phyloP scores from a whole-genome alignment of 2,329 filamentous ascomycete species.

The Dactylellina haptotyla region DNA sequence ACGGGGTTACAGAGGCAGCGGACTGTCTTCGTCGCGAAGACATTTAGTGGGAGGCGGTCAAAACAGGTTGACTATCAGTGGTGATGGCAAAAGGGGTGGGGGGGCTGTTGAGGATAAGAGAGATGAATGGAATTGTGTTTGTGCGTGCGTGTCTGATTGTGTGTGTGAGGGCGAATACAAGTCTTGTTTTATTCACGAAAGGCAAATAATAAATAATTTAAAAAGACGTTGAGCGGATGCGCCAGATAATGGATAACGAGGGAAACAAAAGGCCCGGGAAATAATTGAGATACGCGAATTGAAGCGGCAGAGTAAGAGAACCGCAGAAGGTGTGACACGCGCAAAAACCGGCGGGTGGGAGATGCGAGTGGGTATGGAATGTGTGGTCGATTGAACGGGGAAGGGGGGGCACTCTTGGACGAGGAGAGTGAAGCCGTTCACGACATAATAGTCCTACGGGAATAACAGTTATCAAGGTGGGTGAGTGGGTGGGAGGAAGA shows the following conservation, averaged over 20 bases:
- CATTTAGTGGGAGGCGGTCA: constrained; percentile 20
- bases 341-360: constrained; percentile 11
- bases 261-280: constrained; percentile 49
- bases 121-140: not conserved
- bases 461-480: no score
- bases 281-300: constrained; percentile 47
- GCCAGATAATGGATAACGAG: constrained; percentile 24
- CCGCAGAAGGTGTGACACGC: constrained; percentile 18
- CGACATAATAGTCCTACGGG: no score
- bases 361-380: constrained; percentile 2
- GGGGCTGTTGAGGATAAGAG: not conserved
- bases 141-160: not conserved
- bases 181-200: not conserved
- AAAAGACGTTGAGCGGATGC: constrained; percentile 19
- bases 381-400: not conserved
- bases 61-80: not conserved
- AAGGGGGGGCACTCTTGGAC: not conserved
- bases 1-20: constrained; percentile 47
- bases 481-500: no score
- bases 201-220: not conserved
- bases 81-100: not conserved
- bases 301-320: constrained; percentile 24
- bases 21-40: constrained; percentile 53
- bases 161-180: not conserved
- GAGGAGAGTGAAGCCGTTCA: no score